Evolutionary conservation across 306 rosid species (phyloP).

Genomic region (Fagus sylvatica): DNA sequence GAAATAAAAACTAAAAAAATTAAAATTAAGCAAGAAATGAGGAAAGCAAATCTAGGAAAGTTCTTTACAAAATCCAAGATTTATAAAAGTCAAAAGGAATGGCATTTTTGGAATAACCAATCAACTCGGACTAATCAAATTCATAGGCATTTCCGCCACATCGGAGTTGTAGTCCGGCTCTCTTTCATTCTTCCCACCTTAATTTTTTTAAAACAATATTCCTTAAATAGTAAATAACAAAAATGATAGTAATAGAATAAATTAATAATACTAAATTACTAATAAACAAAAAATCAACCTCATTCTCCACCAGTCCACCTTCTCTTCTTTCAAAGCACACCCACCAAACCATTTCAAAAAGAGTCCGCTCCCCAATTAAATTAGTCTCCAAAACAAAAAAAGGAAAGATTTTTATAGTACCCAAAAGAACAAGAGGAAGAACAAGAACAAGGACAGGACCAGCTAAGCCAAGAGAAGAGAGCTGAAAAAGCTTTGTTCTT

Average conservation of each 20-base stretch:
- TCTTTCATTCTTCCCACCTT: neutral
- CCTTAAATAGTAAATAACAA: neutral
- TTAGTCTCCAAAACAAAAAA: neutral
- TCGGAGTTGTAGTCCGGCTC: conserved; percentile 20
- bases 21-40: too few relatives aligned
- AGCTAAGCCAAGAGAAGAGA: neutral
- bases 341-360: conserved; percentile 19
- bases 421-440: neutral
- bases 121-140: too few relatives aligned
- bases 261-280: neutral
- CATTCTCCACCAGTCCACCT: conserved; percentile 10
- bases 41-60: too few relatives aligned
- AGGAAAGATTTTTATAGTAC: neutral
- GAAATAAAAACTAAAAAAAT: neutral
- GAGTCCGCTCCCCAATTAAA: conserved; percentile 6
- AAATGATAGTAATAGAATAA: neutral
- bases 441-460: neutral
- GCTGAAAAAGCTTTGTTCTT: neutral
- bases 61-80: too few relatives aligned
- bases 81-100: too few relatives aligned
- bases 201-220: neutral
- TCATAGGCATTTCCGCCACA: conserved; percentile 14
- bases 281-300: neutral
- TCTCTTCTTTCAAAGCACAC: conserved; percentile 23
- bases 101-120: too few relatives aligned